These are phyloP conservation scores for Phytophthora ohioensis DNA, from an alignment of 352 stramenopile genomes.

Conservation along the genomic window DNA sequence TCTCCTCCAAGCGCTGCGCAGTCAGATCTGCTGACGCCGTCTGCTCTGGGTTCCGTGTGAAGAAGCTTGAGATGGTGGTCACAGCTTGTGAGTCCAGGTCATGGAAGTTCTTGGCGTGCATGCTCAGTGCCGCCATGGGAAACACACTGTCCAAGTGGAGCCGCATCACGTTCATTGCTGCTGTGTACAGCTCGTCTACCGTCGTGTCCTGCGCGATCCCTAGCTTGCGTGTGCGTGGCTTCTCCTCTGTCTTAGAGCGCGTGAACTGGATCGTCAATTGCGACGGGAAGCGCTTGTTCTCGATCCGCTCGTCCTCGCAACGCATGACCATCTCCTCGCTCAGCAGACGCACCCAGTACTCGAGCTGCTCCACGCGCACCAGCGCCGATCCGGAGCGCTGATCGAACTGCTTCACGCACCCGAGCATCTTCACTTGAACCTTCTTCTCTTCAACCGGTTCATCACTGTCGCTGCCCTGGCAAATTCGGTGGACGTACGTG, in stretches of 20 bases:
- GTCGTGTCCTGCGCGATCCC: constrained; percentile 65
- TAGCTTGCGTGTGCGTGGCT: constrained; percentile 60
- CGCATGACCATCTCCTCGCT: constrained; percentile 80
- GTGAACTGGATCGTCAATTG: constrained; percentile 67
- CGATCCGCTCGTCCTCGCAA: constrained; percentile 79
- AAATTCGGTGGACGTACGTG: constrained; percentile 62
- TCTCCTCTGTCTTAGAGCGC: constrained; percentile 46
- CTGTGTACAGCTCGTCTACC: constrained; percentile 61
- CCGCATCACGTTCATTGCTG: constrained; percentile 61
- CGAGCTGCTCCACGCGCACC: constrained; percentile 57
- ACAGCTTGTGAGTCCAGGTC: constrained; percentile 47
- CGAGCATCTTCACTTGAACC: constrained; percentile 69
- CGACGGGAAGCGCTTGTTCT: constrained; percentile 82
- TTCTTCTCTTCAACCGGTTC: constrained; percentile 82
- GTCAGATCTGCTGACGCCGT: constrained; percentile 8
- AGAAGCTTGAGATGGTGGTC: constrained; percentile 78
- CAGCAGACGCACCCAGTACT: constrained; percentile 82
- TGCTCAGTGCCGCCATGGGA: constrained; percentile 59
- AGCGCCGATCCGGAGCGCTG: constrained; percentile 60
- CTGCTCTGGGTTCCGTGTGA: constrained; percentile 46
- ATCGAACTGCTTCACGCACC: constrained; percentile 85
- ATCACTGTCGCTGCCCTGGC: constrained; percentile 68
- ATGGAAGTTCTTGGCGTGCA: constrained; percentile 81
- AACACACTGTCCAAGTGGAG: constrained; percentile 64
- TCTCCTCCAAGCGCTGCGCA: constrained; percentile 35